Percentiles rank a stretch among this genome's conserved stretches.
Evolutionary conservation across 768 basidiomycete genomes (phyloP).

Genomic region (Tulasnella sp.): DNA sequence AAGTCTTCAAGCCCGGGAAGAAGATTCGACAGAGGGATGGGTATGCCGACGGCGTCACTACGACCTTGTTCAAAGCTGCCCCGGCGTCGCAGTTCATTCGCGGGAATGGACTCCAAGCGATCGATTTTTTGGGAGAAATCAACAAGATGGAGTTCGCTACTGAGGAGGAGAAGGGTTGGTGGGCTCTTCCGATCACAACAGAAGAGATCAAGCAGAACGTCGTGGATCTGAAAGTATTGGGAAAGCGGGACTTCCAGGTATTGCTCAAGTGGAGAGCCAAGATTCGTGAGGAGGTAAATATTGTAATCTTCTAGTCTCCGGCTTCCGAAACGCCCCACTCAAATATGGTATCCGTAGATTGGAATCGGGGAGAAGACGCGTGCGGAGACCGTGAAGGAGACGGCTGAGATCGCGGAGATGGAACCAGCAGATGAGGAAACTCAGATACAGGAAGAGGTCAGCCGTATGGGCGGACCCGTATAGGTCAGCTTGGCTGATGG

Average conservation of each 20-base stretch:
- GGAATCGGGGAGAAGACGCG: slow-evolving; percentile 76
- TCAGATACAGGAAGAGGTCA: slow-evolving; percentile 79
- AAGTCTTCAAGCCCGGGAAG: slow-evolving; percentile 96
- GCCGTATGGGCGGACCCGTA: slow-evolving; percentile 17
- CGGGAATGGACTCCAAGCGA: slow-evolving; percentile 46
- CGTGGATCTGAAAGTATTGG: slow-evolving; percentile 89
- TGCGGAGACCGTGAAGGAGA: slow-evolving; percentile 67
- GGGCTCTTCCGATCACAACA: slow-evolving; percentile 57
- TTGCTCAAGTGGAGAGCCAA: slow-evolving; percentile 84
- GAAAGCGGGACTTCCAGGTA: slow-evolving; percentile 93
- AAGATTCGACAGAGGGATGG: slow-evolving; percentile 87
- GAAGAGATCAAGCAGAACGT: slow-evolving; percentile 72
- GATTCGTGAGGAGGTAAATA: slow-evolving; percentile 70
- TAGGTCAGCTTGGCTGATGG: neutral
- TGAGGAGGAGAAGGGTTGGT: slow-evolving; percentile 86
- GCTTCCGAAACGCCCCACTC: neutral
- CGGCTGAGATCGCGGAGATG: slow-evolving; percentile 49
- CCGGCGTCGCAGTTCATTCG: slow-evolving; percentile 60
- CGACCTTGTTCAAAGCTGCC: slow-evolving; percentile 71
- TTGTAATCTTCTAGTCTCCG: neutral
- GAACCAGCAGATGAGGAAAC: slow-evolving; percentile 66
- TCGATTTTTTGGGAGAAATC: slow-evolving; percentile 61
- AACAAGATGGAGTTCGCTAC: slow-evolving; percentile 69
- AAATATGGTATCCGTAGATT: slow-evolving; percentile 35
- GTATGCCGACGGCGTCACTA: slow-evolving; percentile 80